These are phyloP conservation scores for Rubroboletus pulcherrimus DNA, from an alignment of 768 basidiomycete species.

Conservation along the genomic window DNA sequence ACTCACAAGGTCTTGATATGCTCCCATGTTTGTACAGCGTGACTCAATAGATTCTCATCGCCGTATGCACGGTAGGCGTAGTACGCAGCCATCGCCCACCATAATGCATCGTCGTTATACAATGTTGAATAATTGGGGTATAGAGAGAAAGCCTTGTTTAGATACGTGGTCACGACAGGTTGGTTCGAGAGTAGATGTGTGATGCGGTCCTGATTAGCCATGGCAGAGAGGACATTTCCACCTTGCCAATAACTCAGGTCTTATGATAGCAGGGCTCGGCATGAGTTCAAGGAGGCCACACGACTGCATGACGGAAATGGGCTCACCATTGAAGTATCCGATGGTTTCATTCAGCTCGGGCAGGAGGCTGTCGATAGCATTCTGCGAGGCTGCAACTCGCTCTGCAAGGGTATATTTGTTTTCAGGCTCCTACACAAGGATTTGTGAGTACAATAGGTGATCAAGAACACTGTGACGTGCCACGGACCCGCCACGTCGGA, in stretches of 20 bases:
- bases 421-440: slow-evolving; percentile 35
- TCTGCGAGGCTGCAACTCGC: slow-evolving; percentile 40
- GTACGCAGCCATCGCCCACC: slow-evolving; percentile 53
- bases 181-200: background rate
- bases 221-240: slow-evolving; percentile 48
- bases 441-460: background rate
- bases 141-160: slow-evolving; percentile 6
- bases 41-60: slow-evolving; percentile 39
- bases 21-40: slow-evolving; percentile 48
- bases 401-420: slow-evolving; percentile 37
- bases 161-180: slow-evolving; percentile 1
- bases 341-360: slow-evolving; percentile 35
- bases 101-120: slow-evolving; percentile 28
- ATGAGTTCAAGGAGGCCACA: background rate
- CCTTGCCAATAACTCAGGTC: slow-evolving; percentile 54
- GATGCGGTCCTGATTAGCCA: slow-evolving; percentile 35
- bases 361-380: slow-evolving; percentile 40
- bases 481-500: slow-evolving; percentile 41
- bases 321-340: slow-evolving; percentile 43
- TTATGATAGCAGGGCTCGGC: slow-evolving; percentile 9
- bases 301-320: background rate
- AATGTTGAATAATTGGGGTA: slow-evolving; percentile 7
- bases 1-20: slow-evolving; percentile 45
- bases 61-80: slow-evolving; percentile 48
- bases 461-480: background rate